These are phyloP conservation scores for Lojkania enalia DNA, from an alignment of 2,329 filamentous ascomycete species.

Conservation along the genomic window DNA sequence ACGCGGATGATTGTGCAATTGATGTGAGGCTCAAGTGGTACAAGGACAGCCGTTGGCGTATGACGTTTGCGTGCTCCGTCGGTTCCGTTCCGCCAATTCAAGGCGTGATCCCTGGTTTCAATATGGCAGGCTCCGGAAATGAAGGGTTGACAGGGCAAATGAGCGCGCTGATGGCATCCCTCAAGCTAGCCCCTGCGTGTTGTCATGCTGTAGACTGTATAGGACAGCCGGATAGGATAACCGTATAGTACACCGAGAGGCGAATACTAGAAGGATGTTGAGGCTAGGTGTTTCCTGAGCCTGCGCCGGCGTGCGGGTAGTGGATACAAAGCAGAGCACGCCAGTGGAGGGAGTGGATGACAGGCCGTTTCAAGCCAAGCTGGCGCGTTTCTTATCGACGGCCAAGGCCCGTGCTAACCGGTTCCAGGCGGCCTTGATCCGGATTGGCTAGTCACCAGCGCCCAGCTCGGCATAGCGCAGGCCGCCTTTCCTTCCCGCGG, in stretches of 20 bases:
- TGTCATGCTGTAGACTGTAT: too few relatives aligned
- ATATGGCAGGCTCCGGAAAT: background rate
- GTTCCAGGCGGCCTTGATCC: slow-evolving; percentile 7
- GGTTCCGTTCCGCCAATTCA: background rate
- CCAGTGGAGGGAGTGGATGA: too few relatives aligned
- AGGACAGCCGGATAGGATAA: too few relatives aligned
- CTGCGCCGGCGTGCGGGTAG: too few relatives aligned
- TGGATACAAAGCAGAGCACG: too few relatives aligned
- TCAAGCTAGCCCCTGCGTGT: too few relatives aligned
- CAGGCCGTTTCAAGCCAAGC: slow-evolving; percentile 10
- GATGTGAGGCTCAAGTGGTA: background rate
- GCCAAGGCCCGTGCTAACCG: slow-evolving; percentile 8
- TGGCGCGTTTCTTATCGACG: slow-evolving; percentile 8
- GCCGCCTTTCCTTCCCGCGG: too few relatives aligned
- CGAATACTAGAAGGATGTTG: background rate
- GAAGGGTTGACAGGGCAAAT: too few relatives aligned
- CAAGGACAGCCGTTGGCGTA: background rate
- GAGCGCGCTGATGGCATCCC: too few relatives aligned
- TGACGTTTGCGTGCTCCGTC: background rate
- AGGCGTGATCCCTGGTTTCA: background rate
- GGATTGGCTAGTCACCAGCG: slow-evolving; percentile 7
- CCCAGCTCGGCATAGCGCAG: too few relatives aligned
- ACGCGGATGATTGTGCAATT: background rate
- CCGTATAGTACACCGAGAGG: too few relatives aligned
- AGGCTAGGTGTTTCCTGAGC: too few relatives aligned